Percentiles rank a stretch among this genome's conserved stretches.
Conservation (phyloP, 1,284 basidiomycete species). For the Papiliotrema nemorosa region DNA sequence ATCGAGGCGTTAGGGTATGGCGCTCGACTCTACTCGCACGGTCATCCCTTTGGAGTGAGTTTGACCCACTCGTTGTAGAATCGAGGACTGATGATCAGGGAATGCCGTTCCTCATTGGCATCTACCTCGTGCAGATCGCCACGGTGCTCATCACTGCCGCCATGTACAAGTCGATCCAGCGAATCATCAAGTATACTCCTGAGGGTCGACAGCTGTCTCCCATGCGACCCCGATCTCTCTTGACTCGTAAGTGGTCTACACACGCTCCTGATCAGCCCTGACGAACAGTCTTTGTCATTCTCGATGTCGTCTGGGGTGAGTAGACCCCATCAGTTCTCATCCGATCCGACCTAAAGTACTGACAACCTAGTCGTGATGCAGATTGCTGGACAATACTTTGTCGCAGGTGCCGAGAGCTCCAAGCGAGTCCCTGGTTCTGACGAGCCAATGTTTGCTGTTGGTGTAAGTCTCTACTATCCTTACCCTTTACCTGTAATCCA, state of each 20-base stretch:
- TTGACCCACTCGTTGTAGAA: not conserved
- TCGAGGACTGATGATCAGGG: slow-evolving; percentile 9
- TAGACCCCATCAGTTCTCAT: not conserved
- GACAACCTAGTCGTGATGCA: slow-evolving; percentile 21
- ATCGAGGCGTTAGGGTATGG: slow-evolving; percentile 28
- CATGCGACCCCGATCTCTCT: slow-evolving; percentile 29
- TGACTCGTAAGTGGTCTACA: slow-evolving; percentile 19
- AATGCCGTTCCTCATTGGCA: slow-evolving; percentile 24
- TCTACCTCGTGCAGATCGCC: slow-evolving; percentile 25
- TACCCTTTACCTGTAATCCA: not conserved
- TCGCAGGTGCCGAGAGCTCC: slow-evolving; percentile 17
- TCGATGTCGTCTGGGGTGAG: slow-evolving; percentile 26
- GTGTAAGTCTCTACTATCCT: slow-evolving; percentile 15
- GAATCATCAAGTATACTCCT: slow-evolving; percentile 29
- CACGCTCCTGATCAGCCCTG: not conserved
- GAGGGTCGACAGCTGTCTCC: slow-evolving; percentile 20
- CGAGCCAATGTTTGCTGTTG: slow-evolving; percentile 22
- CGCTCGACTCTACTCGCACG: slow-evolving; percentile 24
- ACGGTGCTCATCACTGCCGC: slow-evolving; percentile 29
- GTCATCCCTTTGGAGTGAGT: slow-evolving; percentile 21
- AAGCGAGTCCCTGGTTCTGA: slow-evolving; percentile 10
- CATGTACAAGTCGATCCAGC: slow-evolving; percentile 29
- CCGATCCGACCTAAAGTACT: not conserved
- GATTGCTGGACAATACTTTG: slow-evolving; percentile 27
- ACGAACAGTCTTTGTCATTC: slow-evolving; percentile 24